Evolutionary conservation across 495 filamentous ascomycete genomes (phyloP).

Genomic region (Peziza echinospora): DNA sequence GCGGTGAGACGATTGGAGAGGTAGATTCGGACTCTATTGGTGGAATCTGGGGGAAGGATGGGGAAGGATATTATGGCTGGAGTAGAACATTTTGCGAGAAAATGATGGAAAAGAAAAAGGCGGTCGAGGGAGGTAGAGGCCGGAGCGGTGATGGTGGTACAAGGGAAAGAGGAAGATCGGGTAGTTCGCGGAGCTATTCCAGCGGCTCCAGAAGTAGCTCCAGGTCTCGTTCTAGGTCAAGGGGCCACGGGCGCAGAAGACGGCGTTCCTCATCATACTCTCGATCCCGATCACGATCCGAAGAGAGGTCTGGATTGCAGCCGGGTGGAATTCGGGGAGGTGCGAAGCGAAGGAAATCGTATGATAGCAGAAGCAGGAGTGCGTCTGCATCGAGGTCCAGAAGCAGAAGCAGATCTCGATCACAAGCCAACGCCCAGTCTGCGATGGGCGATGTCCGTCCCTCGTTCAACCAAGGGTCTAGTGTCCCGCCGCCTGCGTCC

Average conservation of each 20-base stretch:
- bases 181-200: neutral
- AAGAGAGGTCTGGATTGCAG: neutral
- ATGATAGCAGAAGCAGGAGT: neutral
- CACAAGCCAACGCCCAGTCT: neutral
- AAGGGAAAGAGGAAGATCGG: neutral
- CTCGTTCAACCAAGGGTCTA: neutral
- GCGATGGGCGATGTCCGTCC: no score
- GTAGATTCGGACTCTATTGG: slow-evolving; percentile 53
- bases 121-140: slow-evolving; percentile 8
- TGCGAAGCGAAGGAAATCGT: neutral
- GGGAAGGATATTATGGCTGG: slow-evolving; percentile 75
- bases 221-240: neutral
- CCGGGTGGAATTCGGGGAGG: neutral
- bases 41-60: slow-evolving; percentile 30
- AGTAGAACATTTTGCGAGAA: slow-evolving; percentile 56
- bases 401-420: neutral
- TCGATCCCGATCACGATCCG: neutral
- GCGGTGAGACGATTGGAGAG: slow-evolving; percentile 17
- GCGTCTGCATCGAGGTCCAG: neutral
- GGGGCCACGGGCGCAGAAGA: neutral
- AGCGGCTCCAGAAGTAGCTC: neutral
- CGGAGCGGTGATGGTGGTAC: neutral
- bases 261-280: neutral
- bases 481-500: neutral
- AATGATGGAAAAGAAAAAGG: slow-evolving; percentile 43